A percentile compares a stretch with the other conserved stretches of the same genome.
phyloP scores from a whole-genome alignment of 140 eudicot genomes.

The Cichorium intybus region DNA sequence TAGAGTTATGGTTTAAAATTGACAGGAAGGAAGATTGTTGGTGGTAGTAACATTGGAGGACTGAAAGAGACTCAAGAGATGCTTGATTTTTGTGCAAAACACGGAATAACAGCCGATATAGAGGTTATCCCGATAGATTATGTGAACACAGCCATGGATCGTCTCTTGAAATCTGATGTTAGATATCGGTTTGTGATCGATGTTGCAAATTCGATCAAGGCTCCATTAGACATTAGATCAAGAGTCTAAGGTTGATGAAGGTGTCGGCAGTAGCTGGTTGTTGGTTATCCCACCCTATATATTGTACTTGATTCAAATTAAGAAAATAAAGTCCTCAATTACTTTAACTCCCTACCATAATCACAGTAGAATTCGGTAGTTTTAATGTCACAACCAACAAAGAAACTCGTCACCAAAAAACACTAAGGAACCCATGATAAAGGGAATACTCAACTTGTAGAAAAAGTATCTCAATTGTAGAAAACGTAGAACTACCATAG shows the following conservation, averaged over 20 bases:
- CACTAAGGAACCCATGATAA: too few species aligned
- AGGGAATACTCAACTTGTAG: too few species aligned
- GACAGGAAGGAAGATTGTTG: conserved; percentile 32
- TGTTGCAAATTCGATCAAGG: conserved; percentile 16
- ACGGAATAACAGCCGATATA: conserved; percentile 28
- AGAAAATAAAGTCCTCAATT: too few species aligned
- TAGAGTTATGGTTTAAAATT: neutral
- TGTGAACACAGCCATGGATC: conserved; percentile 18
- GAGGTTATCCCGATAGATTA: conserved; percentile 30
- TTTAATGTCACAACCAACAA: too few species aligned
- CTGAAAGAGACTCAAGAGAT: conserved; percentile 40
- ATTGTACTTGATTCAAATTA: too few species aligned
- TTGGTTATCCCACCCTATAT: too few species aligned
- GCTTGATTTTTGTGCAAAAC: conserved; percentile 33
- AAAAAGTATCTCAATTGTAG: too few species aligned
- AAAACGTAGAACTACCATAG: too few species aligned
- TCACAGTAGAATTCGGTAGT: too few species aligned
- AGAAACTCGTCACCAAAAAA: too few species aligned
- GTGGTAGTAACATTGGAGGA: conserved; percentile 40
- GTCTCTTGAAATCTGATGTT: conserved; percentile 13
- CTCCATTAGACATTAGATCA: neutral
- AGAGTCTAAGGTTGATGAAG: neutral
- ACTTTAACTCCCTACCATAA: too few species aligned
- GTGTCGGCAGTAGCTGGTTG: neutral
- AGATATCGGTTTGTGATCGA: conserved; percentile 19